Conservation (phyloP, 306 rosid species). For the Trichosanthes cucumerina region DNA sequence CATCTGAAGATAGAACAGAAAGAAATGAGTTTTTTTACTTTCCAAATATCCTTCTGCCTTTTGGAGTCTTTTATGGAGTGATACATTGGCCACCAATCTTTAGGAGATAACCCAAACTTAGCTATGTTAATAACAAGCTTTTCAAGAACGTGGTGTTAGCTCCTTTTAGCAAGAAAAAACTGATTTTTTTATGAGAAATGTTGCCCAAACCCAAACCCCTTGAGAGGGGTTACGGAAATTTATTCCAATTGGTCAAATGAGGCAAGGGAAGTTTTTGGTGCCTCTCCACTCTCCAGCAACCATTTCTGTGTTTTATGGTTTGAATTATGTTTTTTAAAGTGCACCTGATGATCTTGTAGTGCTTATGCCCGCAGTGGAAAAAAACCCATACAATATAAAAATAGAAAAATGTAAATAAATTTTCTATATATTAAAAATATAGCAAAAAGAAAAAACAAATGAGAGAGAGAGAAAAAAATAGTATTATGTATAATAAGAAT, state of each 20-base stretch:
- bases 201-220: not conserved
- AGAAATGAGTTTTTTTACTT: not conserved
- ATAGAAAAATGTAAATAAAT: not conserved
- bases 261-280: not conserved
- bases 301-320: not conserved
- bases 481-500: not conserved
- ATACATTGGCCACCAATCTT: not conserved
- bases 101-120: not conserved
- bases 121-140: not conserved
- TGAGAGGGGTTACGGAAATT: no score
- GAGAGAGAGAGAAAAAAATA: not conserved
- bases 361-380: not conserved
- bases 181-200: no score
- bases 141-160: not conserved
- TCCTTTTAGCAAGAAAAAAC: not conserved
- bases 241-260: not conserved
- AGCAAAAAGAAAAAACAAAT: no score
- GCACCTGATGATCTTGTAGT: not conserved
- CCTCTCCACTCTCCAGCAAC: not conserved
- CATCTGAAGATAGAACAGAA: no score
- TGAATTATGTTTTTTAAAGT: not conserved
- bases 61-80: not conserved
- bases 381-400: not conserved
- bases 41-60: not conserved
- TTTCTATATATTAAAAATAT: not conserved